These are phyloP conservation scores for Auriscalpium orientale DNA, from an alignment of 768 basidiomycete genomes.

Conservation along the genomic window DNA sequence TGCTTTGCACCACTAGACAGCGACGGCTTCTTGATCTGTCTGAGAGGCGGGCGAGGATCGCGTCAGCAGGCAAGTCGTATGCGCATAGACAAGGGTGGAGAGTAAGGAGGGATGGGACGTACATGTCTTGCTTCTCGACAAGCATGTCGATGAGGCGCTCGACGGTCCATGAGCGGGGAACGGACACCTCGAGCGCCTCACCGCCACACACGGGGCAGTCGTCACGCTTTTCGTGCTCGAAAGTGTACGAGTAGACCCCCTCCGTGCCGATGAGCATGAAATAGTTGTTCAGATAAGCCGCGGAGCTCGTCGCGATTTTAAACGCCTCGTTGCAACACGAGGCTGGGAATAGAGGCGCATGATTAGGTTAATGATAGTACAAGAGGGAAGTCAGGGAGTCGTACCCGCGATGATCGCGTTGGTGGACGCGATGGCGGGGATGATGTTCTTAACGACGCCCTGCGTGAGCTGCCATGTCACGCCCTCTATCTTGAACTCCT, in stretches of 20 bases:
- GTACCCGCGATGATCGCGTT: constrained; percentile 95
- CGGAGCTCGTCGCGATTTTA: constrained; percentile 94
- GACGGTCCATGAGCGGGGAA: constrained; percentile 69
- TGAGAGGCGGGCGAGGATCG: constrained; percentile 22
- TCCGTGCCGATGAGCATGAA: constrained; percentile 98
- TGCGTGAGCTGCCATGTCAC: constrained; percentile 97
- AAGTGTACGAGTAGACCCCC: constrained; percentile 94
- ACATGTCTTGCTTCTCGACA: constrained; percentile 88
- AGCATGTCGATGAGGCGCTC: constrained; percentile 85
- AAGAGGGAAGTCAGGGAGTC: constrained; percentile 6
- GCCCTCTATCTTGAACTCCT: constrained; percentile 95
- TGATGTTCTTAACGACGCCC: constrained; percentile 99
- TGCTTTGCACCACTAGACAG: constrained; percentile 68
- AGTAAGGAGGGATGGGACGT: constrained; percentile 23
- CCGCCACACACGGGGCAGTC: constrained; percentile 99
- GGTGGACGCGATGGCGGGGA: constrained; percentile 96
- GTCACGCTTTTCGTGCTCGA: constrained; percentile 84
- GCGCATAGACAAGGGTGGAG: not conserved
- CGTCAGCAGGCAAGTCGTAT: no score
- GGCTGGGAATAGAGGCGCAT: constrained; percentile 42
- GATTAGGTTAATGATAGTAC: not conserved
- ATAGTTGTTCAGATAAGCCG: constrained; percentile 93
- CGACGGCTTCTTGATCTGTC: constrained; percentile 96
- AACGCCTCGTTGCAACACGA: constrained; percentile 99
- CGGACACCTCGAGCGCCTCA: constrained; percentile 66